Evolutionary conservation across 805 yeast genomes (phyloP).

Genomic region (Alloascoidea africana): DNA sequence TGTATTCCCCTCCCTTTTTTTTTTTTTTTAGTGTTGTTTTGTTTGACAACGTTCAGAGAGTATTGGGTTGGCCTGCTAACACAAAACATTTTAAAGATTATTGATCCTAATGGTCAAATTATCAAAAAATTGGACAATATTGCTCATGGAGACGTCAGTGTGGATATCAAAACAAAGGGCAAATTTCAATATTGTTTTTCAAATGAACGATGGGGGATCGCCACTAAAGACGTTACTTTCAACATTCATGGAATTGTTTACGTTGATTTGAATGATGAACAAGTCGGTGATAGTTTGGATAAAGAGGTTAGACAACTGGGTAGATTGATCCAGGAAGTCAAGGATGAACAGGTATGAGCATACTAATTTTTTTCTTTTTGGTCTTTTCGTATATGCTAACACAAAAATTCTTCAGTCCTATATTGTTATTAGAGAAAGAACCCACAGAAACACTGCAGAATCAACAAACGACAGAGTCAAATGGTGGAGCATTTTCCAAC

Average conservation of each 20-base stretch:
- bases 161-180: slow-evolving; percentile 54
- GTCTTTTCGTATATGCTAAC: no score
- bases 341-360: slow-evolving; percentile 57
- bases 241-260: slow-evolving; percentile 89
- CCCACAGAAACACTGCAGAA: slow-evolving; percentile 97
- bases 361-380: no score
- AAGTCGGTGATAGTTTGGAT: slow-evolving; percentile 68
- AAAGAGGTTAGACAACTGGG: slow-evolving; percentile 64
- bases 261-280: slow-evolving; percentile 64
- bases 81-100: no score
- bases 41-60: no score
- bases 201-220: slow-evolving; percentile 59
- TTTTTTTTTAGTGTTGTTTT: no score
- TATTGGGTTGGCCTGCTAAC: no score
- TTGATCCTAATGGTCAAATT: slow-evolving; percentile 32
- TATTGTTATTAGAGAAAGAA: slow-evolving; percentile 89
- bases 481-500: slow-evolving; percentile 94
- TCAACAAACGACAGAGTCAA: slow-evolving; percentile 93
- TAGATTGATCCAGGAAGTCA: slow-evolving; percentile 70
- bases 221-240: slow-evolving; percentile 84
- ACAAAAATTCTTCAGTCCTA: slow-evolving; percentile 33
- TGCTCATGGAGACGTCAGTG: slow-evolving; percentile 68
- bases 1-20: no score
- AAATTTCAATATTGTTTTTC: slow-evolving; percentile 82
- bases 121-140: slow-evolving; percentile 34